Evolutionary conservation across 352 stramenopile species (phyloP).

Genomic region (Hyaloperonospora brassicae): DNA sequence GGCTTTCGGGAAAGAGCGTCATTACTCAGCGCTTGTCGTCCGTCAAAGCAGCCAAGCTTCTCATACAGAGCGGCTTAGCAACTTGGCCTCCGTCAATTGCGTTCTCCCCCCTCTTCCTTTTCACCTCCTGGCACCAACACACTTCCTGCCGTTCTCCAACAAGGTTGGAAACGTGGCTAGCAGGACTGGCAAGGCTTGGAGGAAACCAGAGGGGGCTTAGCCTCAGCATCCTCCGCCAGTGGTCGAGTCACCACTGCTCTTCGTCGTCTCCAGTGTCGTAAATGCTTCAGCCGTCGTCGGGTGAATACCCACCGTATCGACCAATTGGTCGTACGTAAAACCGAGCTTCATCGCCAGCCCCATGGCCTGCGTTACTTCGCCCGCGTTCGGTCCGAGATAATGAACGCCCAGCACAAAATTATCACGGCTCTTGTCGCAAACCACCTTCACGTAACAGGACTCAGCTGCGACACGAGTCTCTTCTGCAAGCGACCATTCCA

Average conservation of each 20-base stretch:
- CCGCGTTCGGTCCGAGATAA: conserved; percentile 96
- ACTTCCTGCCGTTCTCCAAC: conserved; percentile 6
- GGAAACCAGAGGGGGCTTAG: conserved; percentile 69
- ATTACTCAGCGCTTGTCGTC: conserved; percentile 39
- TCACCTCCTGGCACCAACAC: conserved; percentile 9
- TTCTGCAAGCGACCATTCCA: conserved; percentile 90
- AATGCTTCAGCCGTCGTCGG: conserved; percentile 94
- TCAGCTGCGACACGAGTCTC: conserved; percentile 45
- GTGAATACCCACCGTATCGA: conserved; percentile 93
- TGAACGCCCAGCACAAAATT: conserved; percentile 95
- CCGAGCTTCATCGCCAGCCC: conserved; percentile 92
- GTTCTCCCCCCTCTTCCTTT: conserved; percentile 27
- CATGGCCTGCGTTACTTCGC: conserved; percentile 93
- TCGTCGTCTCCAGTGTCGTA: conserved; percentile 90
- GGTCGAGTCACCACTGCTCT: conserved; percentile 89
- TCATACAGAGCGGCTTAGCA: conserved; percentile 6
- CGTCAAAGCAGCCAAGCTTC: conserved; percentile 9
- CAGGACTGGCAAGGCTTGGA: conserved; percentile 21
- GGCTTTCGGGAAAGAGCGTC: conserved; percentile 78
- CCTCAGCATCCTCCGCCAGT: conserved; percentile 95
- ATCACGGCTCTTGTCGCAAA: conserved; percentile 86
- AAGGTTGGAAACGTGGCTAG: conserved; percentile 7
- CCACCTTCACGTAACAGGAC: conserved; percentile 92
- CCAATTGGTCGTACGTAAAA: conserved; percentile 90
- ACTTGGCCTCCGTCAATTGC: conserved; percentile 23